These are phyloP conservation scores for Clohesyomyces aquaticus DNA, from an alignment of 495 filamentous ascomycete species.

Conservation along the genomic window DNA sequence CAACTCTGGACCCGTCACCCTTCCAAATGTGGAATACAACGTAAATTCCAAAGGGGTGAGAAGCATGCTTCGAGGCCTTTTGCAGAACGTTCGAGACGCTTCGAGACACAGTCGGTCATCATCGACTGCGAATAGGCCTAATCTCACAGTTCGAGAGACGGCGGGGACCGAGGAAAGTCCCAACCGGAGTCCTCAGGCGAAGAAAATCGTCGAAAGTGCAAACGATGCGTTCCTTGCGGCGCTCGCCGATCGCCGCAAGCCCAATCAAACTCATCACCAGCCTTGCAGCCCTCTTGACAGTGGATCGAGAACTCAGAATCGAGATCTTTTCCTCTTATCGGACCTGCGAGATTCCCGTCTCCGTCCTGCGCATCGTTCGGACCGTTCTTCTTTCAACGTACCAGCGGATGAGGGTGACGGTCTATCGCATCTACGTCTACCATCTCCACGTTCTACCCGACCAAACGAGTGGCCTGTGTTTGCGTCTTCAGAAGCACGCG, in stretches of 20 bases:
- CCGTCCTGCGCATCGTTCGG: no score
- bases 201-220: no score
- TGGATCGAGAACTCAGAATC: no score
- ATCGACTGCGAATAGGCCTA: slow-evolving; percentile 11
- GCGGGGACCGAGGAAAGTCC: no score
- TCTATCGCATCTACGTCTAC: background rate
- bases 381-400: background rate
- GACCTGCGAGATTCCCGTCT: no score
- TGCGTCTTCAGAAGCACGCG: background rate
- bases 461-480: background rate
- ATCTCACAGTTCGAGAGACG: no score
- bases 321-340: no score
- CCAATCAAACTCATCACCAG: no score
- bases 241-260: no score
- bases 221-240: no score
- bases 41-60: slow-evolving; percentile 15
- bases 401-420: background rate
- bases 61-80: slow-evolving; percentile 12
- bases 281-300: no score
- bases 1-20: background rate
- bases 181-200: no score
- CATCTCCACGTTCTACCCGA: background rate
- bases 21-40: background rate
- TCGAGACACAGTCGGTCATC: slow-evolving; percentile 21
- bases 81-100: slow-evolving; percentile 9